Percentiles rank a stretch among this genome's conserved stretches.
Evolutionary conservation across 345 rosid species (phyloP).

Genomic region (Sisymbrium irio): DNA sequence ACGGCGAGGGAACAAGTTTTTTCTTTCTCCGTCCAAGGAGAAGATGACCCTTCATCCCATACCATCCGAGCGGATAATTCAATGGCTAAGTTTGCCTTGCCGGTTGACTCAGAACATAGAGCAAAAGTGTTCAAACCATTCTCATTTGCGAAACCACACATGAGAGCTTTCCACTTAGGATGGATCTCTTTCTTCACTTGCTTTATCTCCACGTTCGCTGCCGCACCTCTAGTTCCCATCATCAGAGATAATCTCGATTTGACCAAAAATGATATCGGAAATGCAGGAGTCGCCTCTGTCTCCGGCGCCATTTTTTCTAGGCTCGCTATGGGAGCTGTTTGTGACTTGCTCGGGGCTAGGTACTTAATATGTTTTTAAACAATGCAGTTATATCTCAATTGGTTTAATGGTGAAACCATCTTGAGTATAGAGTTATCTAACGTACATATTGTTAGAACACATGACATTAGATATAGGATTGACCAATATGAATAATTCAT

Average conservation of each 20-base stretch:
- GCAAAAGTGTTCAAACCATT: slow-evolving; percentile 56
- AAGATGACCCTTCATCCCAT: slow-evolving; percentile 27
- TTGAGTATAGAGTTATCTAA: neutral
- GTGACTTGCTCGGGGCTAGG: slow-evolving; percentile 70
- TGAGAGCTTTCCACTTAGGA: slow-evolving; percentile 74
- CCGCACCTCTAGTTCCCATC: slow-evolving; percentile 73
- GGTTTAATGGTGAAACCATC: neutral
- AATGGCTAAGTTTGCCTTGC: slow-evolving; percentile 53
- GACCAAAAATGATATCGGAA: slow-evolving; percentile 59
- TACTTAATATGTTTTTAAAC: slow-evolving; percentile 23
- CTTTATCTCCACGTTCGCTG: slow-evolving; percentile 79
- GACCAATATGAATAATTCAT: neutral
- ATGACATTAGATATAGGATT: neutral
- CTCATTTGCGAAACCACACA: slow-evolving; percentile 71
- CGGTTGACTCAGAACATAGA: slow-evolving; percentile 79
- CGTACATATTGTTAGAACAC: neutral
- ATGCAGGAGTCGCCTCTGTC: slow-evolving; percentile 79
- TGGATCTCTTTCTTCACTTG: slow-evolving; percentile 83
- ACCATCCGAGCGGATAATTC: slow-evolving; percentile 46
- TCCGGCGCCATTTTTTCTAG: slow-evolving; percentile 74
- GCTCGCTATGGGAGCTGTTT: slow-evolving; percentile 72
- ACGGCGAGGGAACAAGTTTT: slow-evolving; percentile 60
- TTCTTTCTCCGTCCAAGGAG: slow-evolving; percentile 45
- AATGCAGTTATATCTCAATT: neutral
- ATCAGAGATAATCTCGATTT: slow-evolving; percentile 69